phyloP scores from a whole-genome alignment of 2,329 filamentous ascomycete genomes.

The Fusarium proliferatum region DNA sequence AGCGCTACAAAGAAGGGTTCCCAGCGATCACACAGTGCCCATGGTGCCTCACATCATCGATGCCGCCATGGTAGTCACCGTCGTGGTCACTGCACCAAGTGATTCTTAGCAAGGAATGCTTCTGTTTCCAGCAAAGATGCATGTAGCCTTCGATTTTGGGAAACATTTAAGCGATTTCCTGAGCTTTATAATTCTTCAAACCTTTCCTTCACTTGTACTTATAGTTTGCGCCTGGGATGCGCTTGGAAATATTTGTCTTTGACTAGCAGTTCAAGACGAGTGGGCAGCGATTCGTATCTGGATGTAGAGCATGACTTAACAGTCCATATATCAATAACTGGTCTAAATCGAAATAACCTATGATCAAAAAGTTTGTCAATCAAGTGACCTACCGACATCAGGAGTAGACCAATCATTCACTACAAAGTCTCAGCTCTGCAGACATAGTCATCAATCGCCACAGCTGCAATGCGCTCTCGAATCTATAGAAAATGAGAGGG shows the following conservation, averaged over 20 bases:
- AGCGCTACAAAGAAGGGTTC: neutral
- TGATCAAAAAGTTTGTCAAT: no score
- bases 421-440: no score
- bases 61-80: neutral
- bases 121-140: neutral
- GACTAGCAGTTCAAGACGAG: neutral
- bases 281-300: neutral
- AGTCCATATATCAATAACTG: accelerated
- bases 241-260: neutral
- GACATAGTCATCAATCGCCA: no score
- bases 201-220: accelerated
- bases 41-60: neutral
- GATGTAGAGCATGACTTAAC: accelerated
- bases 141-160: neutral
- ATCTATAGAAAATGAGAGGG: no score
- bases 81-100: neutral
- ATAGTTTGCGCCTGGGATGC: neutral
- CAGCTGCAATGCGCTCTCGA: no score
- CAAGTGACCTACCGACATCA: no score
- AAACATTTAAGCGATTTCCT: accelerated
- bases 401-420: accelerated
- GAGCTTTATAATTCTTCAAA: accelerated
- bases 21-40: neutral
- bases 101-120: neutral
- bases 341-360: neutral